Percentiles rank a stretch among this genome's conserved stretches.
Evolutionary conservation across 1,139 yeast genomes (phyloP).

Genomic region (Blastobotrys arbuscula): DNA sequence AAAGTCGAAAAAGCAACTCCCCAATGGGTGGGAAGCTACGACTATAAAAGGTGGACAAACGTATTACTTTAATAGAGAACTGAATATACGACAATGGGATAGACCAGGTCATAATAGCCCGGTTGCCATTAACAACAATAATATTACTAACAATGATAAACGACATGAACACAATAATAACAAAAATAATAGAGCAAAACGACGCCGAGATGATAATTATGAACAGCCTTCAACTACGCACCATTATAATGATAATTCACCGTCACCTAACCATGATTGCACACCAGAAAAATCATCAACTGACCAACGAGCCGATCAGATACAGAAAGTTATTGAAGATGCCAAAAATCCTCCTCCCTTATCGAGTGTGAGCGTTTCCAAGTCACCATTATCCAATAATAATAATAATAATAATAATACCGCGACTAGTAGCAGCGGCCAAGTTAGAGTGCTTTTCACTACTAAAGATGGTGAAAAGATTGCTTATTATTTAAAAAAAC

Average conservation of each 20-base stretch:
- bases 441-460: not conserved
- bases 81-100: constrained; percentile 54
- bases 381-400: not conserved
- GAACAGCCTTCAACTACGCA: not conserved
- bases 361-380: not conserved
- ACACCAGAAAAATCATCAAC: not conserved
- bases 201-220: constrained; percentile 1
- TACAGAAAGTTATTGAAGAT: not conserved
- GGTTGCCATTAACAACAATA: not conserved
- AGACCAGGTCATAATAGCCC: constrained; percentile 37
- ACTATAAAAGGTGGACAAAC: constrained; percentile 30
- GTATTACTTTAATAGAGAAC: constrained; percentile 52
- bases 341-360: not conserved
- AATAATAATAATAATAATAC: not conserved
- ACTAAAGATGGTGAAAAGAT: too few species aligned
- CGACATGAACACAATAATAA: not conserved
- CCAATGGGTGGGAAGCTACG: constrained; percentile 36
- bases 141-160: constrained; percentile 2
- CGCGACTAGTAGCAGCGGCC: not conserved
- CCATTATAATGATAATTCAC: not conserved
- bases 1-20: constrained; percentile 1
- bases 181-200: constrained; percentile 1
- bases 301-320: not conserved
- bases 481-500: constrained; percentile 21
- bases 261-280: not conserved